phyloP scores from a whole-genome alignment of 2,329 filamentous ascomycete species.

The Penicillium sp. region DNA sequence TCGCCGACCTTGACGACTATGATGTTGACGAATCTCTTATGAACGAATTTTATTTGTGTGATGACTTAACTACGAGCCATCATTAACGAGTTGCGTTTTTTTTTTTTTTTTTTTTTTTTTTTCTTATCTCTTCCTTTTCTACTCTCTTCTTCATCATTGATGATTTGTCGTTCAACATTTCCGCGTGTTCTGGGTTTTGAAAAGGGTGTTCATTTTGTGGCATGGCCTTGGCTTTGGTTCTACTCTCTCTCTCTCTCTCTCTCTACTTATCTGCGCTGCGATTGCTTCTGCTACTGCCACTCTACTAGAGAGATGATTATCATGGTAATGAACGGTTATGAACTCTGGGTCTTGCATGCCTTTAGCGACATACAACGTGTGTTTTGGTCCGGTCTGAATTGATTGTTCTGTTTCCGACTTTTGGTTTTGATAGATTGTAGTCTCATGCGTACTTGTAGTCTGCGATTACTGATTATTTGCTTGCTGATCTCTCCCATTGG shows the following conservation, averaged over 20 bases:
- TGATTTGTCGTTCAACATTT: not conserved
- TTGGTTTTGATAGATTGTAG: not conserved
- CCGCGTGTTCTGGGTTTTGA: constrained; percentile 4
- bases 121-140: constrained; percentile 6
- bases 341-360: constrained; percentile 13
- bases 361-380: constrained; percentile 10
- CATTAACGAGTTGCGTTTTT: constrained; percentile 9
- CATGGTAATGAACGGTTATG: constrained; percentile 31
- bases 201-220: constrained; percentile 14
- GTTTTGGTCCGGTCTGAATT: constrained; percentile 3
- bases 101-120: not conserved
- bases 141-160: not conserved
- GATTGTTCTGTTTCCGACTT: constrained; percentile 1
- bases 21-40: constrained; percentile 39
- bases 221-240: constrained; percentile 9
- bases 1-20: constrained; percentile 33
- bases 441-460: not conserved
- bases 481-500: not conserved
- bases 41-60: constrained; percentile 28
- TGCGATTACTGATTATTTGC: not conserved
- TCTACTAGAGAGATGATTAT: constrained; percentile 29
- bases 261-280: constrained; percentile 9
- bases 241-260: constrained; percentile 3
- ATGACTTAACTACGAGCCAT: constrained; percentile 11
- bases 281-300: constrained; percentile 10